phyloP scores from a whole-genome alignment of 108 stramenopile genomes.

The Discostella stelligeroides region DNA sequence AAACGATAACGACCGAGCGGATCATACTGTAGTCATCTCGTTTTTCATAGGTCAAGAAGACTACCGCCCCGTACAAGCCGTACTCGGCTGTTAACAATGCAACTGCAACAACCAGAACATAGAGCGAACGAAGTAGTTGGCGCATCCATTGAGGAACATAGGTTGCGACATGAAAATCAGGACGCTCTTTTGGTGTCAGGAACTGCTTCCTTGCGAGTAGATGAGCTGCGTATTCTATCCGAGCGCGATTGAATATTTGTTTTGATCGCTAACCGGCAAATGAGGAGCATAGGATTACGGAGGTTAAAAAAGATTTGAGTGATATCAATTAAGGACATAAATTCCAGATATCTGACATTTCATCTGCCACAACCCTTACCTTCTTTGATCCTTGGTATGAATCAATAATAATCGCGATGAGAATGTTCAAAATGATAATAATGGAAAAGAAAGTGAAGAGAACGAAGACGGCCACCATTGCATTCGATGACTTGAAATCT shows the following conservation, averaged over 20 bases:
- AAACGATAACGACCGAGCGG: conserved; percentile 28
- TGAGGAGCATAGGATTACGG: not conserved
- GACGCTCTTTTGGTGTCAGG: conserved; percentile 28
- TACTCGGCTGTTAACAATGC: conserved; percentile 39
- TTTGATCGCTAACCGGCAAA: conserved; percentile 8
- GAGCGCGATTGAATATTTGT: conserved; percentile 37
- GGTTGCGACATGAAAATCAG: conserved; percentile 40
- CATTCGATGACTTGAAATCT: conserved; percentile 29
- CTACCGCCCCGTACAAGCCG: conserved; percentile 31
- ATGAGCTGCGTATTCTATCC: conserved; percentile 50
- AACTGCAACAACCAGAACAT: not conserved
- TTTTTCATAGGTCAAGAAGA: conserved; percentile 16
- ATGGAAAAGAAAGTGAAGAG: conserved; percentile 52
- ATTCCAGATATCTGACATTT: not conserved
- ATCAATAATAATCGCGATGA: conserved; percentile 50
- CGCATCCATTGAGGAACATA: conserved; percentile 33
- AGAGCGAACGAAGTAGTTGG: conserved; percentile 9
- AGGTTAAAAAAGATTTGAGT: not conserved
- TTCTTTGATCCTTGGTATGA: conserved; percentile 42
- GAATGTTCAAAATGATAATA: conserved; percentile 47
- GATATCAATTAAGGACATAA: not conserved
- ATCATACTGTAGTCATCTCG: conserved; percentile 18
- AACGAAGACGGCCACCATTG: conserved; percentile 36
- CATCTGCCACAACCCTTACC: not conserved
- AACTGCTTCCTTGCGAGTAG: conserved; percentile 48